Percentiles rank a stretch among this genome's conserved stretches.
phyloP scores from a whole-genome alignment of 192 early-diverging fungal species.

The Rhizophagus clarus region DNA sequence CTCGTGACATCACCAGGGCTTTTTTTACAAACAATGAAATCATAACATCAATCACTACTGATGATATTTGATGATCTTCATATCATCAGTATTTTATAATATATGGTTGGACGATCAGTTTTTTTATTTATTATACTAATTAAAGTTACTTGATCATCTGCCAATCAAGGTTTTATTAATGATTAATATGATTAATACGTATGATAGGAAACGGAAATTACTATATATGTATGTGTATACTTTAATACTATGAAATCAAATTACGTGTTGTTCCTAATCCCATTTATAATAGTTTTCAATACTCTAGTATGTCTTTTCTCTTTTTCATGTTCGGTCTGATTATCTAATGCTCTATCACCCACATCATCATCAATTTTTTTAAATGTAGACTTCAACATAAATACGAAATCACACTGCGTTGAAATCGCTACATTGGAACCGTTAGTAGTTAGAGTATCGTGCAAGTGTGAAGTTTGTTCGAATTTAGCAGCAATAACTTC shows the following conservation, averaged over 20 bases:
- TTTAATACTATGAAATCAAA: not conserved
- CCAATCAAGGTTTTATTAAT: no score
- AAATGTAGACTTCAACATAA: constrained; percentile 27
- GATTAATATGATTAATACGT: no score
- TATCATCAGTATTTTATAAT: no score
- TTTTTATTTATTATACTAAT: no score
- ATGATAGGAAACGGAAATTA: no score
- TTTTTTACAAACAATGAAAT: no score
- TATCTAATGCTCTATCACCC: constrained; percentile 35
- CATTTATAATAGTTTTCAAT: constrained; percentile 8
- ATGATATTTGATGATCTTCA: no score
- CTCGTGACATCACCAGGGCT: no score
- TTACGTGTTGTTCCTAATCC: not conserved
- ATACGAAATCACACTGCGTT: constrained; percentile 35
- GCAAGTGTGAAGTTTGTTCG: constrained; percentile 55
- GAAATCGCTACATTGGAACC: constrained; percentile 10
- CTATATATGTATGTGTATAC: not conserved
- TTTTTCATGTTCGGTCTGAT: constrained; percentile 24
- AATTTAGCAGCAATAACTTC: constrained; percentile 72
- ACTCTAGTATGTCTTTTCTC: constrained; percentile 23
- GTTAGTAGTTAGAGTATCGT: constrained; percentile 32
- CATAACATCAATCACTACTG: no score
- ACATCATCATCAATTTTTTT: constrained; percentile 9
- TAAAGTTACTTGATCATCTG: no score
- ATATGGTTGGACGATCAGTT: no score